A percentile compares a stretch with the other conserved stretches of the same genome.
These are phyloP conservation scores for Saccharomycopsis synnaedendra DNA, from an alignment of 805 yeast genomes.

Conservation along the genomic window DNA sequence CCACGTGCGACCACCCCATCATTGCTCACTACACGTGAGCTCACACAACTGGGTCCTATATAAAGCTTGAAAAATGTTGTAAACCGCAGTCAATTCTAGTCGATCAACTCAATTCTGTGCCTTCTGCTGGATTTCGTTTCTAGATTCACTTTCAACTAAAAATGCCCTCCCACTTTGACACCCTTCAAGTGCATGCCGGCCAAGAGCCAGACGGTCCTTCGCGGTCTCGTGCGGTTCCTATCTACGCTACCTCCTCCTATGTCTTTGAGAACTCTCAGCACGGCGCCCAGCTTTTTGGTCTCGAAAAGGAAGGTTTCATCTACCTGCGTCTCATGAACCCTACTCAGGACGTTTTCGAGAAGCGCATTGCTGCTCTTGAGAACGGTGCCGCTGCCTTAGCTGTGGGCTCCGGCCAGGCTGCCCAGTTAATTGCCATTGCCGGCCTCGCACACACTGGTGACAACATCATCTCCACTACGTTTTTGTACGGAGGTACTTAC, in stretches of 20 bases:
- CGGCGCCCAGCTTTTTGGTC: slow-evolving; percentile 84
- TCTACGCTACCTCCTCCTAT: slow-evolving; percentile 84
- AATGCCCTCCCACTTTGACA: slow-evolving; percentile 64
- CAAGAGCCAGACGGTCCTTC: slow-evolving; percentile 58
- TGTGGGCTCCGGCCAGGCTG: slow-evolving; percentile 93
- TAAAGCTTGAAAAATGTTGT: too few species aligned
- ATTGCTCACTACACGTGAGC: too few species aligned
- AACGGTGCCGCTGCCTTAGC: slow-evolving; percentile 88
- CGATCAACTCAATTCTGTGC: too few species aligned
- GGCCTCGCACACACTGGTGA: slow-evolving; percentile 84
- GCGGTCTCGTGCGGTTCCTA: slow-evolving; percentile 84
- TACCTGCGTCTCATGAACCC: slow-evolving; percentile 91
- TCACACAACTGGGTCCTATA: too few species aligned
- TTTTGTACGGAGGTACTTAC: slow-evolving; percentile 90
- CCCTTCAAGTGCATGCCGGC: slow-evolving; percentile 92
- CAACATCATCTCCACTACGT: slow-evolving; percentile 79
- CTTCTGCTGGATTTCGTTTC: too few species aligned
- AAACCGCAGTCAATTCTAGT: too few species aligned
- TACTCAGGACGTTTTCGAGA: slow-evolving; percentile 82
- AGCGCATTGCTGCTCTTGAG: slow-evolving; percentile 86
- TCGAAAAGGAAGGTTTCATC: slow-evolving; percentile 74
- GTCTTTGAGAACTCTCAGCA: slow-evolving; percentile 82
- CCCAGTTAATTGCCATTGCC: slow-evolving; percentile 76
- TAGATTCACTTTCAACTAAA: too few species aligned
- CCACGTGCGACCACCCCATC: too few species aligned